A percentile compares a stretch with the other conserved stretches of the same genome.
Conservation (phyloP, 257 asterid species). For the Osmanthus fragrans region DNA sequence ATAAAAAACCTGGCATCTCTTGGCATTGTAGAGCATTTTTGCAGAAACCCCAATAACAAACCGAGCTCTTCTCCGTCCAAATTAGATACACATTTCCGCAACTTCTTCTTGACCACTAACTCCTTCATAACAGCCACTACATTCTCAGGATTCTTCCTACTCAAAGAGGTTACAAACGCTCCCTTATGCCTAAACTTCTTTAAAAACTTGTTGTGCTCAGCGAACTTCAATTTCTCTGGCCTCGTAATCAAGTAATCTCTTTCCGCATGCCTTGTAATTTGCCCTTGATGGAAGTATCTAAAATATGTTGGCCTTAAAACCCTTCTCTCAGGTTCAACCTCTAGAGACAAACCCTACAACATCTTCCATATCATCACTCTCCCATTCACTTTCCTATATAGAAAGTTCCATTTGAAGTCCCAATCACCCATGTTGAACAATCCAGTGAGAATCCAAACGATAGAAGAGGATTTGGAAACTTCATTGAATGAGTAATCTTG, state of each 20-base stretch:
- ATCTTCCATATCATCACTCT: constrained; percentile 28
- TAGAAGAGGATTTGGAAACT: constrained; percentile 75
- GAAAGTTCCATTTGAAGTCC: constrained; percentile 72
- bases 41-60: constrained; percentile 64
- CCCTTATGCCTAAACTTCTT: constrained; percentile 85
- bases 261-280: constrained; percentile 63
- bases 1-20: constrained; percentile 62
- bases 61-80: no score
- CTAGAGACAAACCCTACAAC: constrained; percentile 40
- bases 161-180: constrained; percentile 21
- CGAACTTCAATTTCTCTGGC: constrained; percentile 69
- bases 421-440: constrained; percentile 72
- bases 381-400: constrained; percentile 61
- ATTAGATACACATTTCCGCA: no score
- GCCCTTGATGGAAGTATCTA: constrained; percentile 86
- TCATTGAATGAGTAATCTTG: constrained; percentile 78
- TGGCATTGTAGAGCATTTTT: constrained; percentile 69
- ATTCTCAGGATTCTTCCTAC: no score
- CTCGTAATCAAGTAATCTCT: constrained; percentile 66
- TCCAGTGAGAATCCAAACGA: constrained; percentile 79
- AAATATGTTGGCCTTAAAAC: constrained; percentile 75
- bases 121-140: no score
- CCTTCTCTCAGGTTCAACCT: constrained; percentile 45
- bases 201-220: constrained; percentile 70
- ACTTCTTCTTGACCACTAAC: no score